Conservation (phyloP, 768 basidiomycete genomes). For the Holtermannia corniformis region DNA sequence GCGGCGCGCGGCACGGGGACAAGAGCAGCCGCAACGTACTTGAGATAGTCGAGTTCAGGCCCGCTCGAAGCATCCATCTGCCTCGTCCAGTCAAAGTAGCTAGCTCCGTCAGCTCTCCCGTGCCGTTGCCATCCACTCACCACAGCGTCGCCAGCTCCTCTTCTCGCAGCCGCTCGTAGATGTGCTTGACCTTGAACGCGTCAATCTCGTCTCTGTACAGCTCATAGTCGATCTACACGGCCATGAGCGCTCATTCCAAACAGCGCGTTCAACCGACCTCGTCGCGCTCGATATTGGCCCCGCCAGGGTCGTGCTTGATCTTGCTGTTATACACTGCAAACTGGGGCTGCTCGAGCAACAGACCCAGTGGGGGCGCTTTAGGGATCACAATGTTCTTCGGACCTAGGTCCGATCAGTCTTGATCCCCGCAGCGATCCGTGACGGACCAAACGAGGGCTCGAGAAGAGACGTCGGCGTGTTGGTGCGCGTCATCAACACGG, state of each 20-base stretch:
- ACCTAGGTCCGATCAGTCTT: constrained; percentile 8
- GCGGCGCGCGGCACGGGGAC: no score
- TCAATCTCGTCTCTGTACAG: constrained; percentile 58
- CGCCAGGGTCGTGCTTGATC: constrained; percentile 20
- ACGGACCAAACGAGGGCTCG: constrained; percentile 55
- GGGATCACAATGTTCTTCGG: constrained; percentile 71
- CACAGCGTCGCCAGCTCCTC: constrained; percentile 69
- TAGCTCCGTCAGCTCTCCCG: constrained; percentile 6
- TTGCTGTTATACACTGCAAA: constrained; percentile 44
- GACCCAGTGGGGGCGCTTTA: constrained; percentile 89
- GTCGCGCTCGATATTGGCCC: constrained; percentile 17
- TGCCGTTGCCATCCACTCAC: constrained; percentile 47
- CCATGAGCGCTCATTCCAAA: neutral
- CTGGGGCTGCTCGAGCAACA: constrained; percentile 63
- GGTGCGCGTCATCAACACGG: constrained; percentile 71
- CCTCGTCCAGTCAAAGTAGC: constrained; percentile 36
- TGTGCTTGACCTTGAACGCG: constrained; percentile 71
- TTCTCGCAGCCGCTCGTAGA: constrained; percentile 76
- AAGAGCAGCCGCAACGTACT: constrained; percentile 54
- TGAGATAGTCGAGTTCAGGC: constrained; percentile 58
- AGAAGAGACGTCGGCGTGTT: constrained; percentile 64
- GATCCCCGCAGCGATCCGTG: neutral
- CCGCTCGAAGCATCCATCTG: constrained; percentile 23
- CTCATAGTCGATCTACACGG: constrained; percentile 55
- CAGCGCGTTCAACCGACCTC: constrained; percentile 41